A percentile compares a stretch with the other conserved stretches of the same genome.
These are phyloP conservation scores for Pseudonectria buxi DNA, from an alignment of 2,329 filamentous ascomycete species.

Conservation along the genomic window DNA sequence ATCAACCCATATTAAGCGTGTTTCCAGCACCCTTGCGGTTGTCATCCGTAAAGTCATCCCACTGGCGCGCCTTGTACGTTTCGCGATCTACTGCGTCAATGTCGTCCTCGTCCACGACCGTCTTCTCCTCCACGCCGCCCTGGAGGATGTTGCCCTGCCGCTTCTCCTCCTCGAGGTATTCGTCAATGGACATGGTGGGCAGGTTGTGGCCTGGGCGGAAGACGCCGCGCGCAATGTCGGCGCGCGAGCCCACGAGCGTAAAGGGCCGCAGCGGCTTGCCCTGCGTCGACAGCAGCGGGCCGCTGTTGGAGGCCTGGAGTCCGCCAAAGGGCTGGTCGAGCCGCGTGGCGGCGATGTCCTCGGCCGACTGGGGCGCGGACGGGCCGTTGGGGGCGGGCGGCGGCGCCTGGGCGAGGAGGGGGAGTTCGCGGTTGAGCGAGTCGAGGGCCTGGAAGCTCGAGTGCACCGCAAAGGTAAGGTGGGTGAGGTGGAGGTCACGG, in stretches of 20 bases:
- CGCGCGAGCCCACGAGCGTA: conserved; percentile 71
- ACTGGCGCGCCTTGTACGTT: conserved; percentile 86
- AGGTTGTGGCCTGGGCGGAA: conserved; percentile 89
- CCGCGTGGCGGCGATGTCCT: conserved; percentile 51
- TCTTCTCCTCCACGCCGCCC: conserved; percentile 71
- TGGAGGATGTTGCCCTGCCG: conserved; percentile 82
- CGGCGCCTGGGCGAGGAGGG: conserved; percentile 73
- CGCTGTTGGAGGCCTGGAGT: conserved; percentile 44
- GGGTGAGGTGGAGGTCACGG: conserved; percentile 69
- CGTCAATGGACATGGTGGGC: conserved; percentile 96
- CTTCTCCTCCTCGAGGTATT: conserved; percentile 90
- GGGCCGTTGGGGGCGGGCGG: conserved; percentile 39
- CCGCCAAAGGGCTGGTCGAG: conserved; percentile 60
- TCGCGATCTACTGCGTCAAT: conserved; percentile 80
- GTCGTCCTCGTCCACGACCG: conserved; percentile 83
- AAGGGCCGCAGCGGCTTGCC: conserved; percentile 90
- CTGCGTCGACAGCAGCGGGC: conserved; percentile 67
- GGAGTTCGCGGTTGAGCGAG: conserved; percentile 73
- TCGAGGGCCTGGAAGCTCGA: conserved; percentile 84
- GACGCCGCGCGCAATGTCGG: conserved; percentile 70
- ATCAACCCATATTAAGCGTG: conserved; percentile 69
- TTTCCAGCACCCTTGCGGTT: conserved; percentile 83
- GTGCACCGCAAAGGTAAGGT: conserved; percentile 67
- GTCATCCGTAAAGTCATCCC: conserved; percentile 90
- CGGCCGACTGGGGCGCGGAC: conserved; percentile 38